A percentile compares a stretch with the other conserved stretches of the same genome.
Evolutionary conservation across 169 alveolate species (phyloP).

Genomic region (Plasmodium reichenowi): DNA sequence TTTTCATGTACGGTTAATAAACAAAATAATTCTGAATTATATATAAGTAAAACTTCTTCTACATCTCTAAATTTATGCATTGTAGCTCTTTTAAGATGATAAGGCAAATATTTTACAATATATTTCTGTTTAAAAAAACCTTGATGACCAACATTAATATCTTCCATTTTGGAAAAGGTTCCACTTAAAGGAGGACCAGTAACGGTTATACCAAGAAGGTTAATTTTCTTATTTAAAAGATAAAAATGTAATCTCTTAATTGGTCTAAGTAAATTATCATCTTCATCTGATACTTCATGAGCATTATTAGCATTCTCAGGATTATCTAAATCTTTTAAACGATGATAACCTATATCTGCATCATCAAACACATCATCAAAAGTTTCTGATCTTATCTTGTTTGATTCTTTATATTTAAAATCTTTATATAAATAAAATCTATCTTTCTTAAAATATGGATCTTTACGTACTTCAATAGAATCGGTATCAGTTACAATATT

Average conservation of each 20-base stretch:
- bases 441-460: constrained; percentile 37
- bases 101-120: constrained; percentile 22
- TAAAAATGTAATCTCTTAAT: constrained; percentile 54
- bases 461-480: constrained; percentile 23
- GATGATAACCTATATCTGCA: constrained; percentile 15
- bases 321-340: background rate
- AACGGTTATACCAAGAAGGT: constrained; percentile 9
- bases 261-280: background rate
- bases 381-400: constrained; percentile 9
- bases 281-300: background rate
- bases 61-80: constrained; percentile 38
- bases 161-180: constrained; percentile 40
- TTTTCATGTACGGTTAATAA: constrained; percentile 50
- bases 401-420: background rate
- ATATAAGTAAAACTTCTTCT: constrained; percentile 38
- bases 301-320: background rate
- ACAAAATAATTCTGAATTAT: constrained; percentile 45
- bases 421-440: constrained; percentile 28
- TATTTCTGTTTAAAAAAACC: constrained; percentile 14
- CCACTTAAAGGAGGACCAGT: constrained; percentile 68
- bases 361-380: constrained; percentile 66
- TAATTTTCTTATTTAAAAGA: constrained; percentile 48
- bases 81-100: constrained; percentile 6
- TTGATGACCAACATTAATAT: constrained; percentile 67
- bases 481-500: constrained; percentile 40